phyloP scores from a whole-genome alignment of 768 basidiomycete species.

The Suillus occidentalis region DNA sequence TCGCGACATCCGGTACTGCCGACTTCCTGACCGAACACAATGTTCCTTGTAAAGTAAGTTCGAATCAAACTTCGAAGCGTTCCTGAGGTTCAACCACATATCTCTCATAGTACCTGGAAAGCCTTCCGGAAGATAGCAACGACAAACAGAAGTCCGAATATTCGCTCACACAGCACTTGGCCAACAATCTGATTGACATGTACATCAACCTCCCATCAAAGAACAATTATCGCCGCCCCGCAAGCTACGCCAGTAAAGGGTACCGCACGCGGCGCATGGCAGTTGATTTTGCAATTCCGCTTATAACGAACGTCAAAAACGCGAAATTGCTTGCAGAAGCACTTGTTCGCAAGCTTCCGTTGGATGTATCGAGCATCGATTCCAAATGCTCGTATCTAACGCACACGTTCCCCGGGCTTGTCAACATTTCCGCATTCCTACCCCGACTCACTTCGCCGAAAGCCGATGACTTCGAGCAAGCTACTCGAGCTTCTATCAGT shows the following conservation, averaged over 20 bases:
- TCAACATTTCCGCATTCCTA: conserved; percentile 87
- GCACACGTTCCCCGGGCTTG: conserved; percentile 86
- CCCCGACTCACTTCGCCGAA: conserved; percentile 57
- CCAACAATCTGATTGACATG: conserved; percentile 97
- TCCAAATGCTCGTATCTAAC: conserved; percentile 93
- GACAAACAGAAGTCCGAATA: conserved; percentile 94
- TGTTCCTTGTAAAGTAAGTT: conserved; percentile 86
- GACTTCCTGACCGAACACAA: conserved; percentile 98
- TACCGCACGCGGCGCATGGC: conserved; percentile 98
- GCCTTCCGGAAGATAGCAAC: conserved; percentile 70
- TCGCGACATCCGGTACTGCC: conserved; percentile 94
- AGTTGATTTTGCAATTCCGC: conserved; percentile 95
- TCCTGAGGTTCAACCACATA: conserved; percentile 6
- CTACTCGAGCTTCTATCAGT: conserved; percentile 80
- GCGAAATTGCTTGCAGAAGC: conserved; percentile 97
- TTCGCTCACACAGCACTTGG: conserved; percentile 93
- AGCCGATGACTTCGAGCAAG: conserved; percentile 56
- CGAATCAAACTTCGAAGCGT: neutral
- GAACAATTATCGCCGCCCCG: conserved; percentile 95
- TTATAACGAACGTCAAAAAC: conserved; percentile 98
- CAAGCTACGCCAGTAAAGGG: conserved; percentile 95
- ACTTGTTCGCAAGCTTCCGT: conserved; percentile 81
- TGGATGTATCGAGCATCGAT: conserved; percentile 89
- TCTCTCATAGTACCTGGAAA: conserved; percentile 76
- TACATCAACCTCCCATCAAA: conserved; percentile 99